Conservation (phyloP, 2,329 filamentous ascomycete genomes). For the Xylaria sp. region DNA sequence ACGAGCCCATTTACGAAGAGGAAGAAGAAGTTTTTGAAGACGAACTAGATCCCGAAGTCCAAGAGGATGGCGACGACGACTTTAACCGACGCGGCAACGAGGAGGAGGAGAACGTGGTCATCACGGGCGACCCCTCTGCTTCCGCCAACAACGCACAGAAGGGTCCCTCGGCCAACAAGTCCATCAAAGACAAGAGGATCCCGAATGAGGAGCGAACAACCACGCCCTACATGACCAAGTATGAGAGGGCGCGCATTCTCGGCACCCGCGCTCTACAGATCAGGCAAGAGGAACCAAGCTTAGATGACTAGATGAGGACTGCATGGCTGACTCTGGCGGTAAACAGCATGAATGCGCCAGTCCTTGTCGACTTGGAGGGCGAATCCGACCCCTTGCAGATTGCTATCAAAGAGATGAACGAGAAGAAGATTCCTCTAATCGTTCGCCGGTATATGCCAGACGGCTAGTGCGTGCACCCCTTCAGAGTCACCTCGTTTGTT, state of each 20-base stretch:
- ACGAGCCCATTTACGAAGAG: slow-evolving; percentile 78
- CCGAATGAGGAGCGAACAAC: slow-evolving; percentile 88
- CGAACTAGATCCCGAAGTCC: slow-evolving; percentile 66
- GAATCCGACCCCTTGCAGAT: slow-evolving; percentile 98
- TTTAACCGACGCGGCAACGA: slow-evolving; percentile 65
- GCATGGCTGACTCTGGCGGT: slow-evolving; percentile 42
- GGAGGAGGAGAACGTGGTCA: slow-evolving; percentile 68
- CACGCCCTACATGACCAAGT: slow-evolving; percentile 99
- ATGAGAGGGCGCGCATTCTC: slow-evolving; percentile 92
- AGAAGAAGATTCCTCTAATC: slow-evolving; percentile 98
- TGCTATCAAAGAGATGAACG: slow-evolving; percentile 94
- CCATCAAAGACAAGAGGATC: slow-evolving; percentile 85
- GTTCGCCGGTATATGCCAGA: slow-evolving; percentile 96
- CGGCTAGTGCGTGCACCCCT: slow-evolving; percentile 77
- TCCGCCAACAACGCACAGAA: slow-evolving; percentile 63
- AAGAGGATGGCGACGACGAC: slow-evolving; percentile 63
- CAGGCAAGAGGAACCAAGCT: slow-evolving; percentile 53
- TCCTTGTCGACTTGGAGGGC: slow-evolving; percentile 94
- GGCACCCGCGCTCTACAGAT: slow-evolving; percentile 96
- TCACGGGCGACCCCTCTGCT: slow-evolving; percentile 71
- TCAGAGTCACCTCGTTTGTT: slow-evolving; percentile 19
- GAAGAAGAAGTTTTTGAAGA: slow-evolving; percentile 68
- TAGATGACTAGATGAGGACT: neutral
- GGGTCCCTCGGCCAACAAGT: slow-evolving; percentile 60
- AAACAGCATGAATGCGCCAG: slow-evolving; percentile 89